Base-by-base conservation (phyloP, 2,329 filamentous ascomycete genomes). In the Diaporthe destruens region DNA sequence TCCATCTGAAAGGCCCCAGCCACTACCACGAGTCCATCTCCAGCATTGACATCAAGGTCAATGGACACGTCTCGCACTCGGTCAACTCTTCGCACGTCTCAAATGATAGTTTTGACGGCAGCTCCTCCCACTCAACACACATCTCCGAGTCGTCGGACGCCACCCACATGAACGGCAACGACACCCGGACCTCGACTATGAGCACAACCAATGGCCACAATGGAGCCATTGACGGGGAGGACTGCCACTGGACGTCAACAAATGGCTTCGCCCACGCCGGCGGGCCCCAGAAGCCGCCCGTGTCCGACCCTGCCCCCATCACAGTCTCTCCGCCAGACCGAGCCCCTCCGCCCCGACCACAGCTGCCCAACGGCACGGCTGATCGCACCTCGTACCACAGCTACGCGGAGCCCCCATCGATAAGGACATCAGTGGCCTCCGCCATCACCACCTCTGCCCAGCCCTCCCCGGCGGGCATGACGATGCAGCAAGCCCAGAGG, bases 161-260 rank as follows among this genome's bases (percentile, higher is more conserved):
- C 74, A 81, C 81, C 75, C 84, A 81, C 76, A 79, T 83, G 80
- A 83, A 85, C 82, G 86, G 83, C 73, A 78, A 80, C 76, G 76
- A 74, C 59, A 80, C 78, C 82, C 84, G 80, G 51, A 74, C 69
- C 61, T 74, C 75, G 55, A 74, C 75, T 83, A 79, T 76, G 77
- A 76, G 87, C 82, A 88, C 91, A 83, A 88, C 85, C 80, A 87
- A 89, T 49, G 78, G 89, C 78, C 86, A 87, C 76, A 91, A 91
- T 79, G 89, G 87, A 75, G 85, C 84, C 76, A 83, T 85, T 72
- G 78, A 79, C 74, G 80, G 81, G 71, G 79, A 78, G 73, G 78
- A 72, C 12, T 39, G 42, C 23, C 9, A 47, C 53, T 61, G 57
- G 57, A 55, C 34, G 16, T 29, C 36, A 59, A 80, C 29, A 57